Percentiles rank a stretch among this genome's conserved stretches.
These are phyloP conservation scores for Leishmania aethiopica DNA, from an alignment of 208 protist genomes.

Conservation along the genomic window DNA sequence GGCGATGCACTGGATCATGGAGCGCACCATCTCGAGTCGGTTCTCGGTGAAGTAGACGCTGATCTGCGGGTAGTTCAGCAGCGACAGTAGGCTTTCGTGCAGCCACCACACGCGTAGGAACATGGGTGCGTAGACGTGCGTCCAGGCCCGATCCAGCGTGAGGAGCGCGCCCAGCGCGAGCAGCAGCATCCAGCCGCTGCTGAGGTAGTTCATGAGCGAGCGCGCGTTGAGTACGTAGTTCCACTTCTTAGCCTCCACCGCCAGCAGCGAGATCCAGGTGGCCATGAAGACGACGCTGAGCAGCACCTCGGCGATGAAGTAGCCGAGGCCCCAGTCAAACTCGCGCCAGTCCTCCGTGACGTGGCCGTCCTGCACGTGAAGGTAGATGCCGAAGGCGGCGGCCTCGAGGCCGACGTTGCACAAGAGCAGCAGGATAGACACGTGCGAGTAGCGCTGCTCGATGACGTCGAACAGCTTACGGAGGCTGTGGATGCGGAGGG, in stretches of 20 bases:
- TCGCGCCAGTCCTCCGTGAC: slow-evolving; percentile 16
- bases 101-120: slow-evolving; percentile 47
- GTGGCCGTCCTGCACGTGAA: slow-evolving; percentile 21
- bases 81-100: slow-evolving; percentile 36
- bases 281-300: slow-evolving; percentile 36
- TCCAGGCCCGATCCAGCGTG: slow-evolving; percentile 28
- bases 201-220: slow-evolving; percentile 43
- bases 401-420: slow-evolving; percentile 32
- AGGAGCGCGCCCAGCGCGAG: slow-evolving; percentile 23
- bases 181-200: slow-evolving; percentile 37
- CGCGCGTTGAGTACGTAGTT: slow-evolving; percentile 28
- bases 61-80: slow-evolving; percentile 44
- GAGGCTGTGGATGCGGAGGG: slow-evolving; percentile 37
- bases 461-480: slow-evolving; percentile 55
- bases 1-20: slow-evolving; percentile 43
- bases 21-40: slow-evolving; percentile 37
- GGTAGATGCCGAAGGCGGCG: slow-evolving; percentile 37
- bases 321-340: slow-evolving; percentile 36
- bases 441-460: slow-evolving; percentile 46
- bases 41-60: slow-evolving; percentile 44
- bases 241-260: slow-evolving; percentile 33
- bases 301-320: slow-evolving; percentile 34
- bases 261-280: slow-evolving; percentile 31
- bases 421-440: slow-evolving; percentile 39
- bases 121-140: slow-evolving; percentile 38